A percentile compares a stretch with the other conserved stretches of the same genome.
These are phyloP conservation scores for Gossypium schwendimanii DNA, from an alignment of 441 rosid genomes.

Conservation along the genomic window DNA sequence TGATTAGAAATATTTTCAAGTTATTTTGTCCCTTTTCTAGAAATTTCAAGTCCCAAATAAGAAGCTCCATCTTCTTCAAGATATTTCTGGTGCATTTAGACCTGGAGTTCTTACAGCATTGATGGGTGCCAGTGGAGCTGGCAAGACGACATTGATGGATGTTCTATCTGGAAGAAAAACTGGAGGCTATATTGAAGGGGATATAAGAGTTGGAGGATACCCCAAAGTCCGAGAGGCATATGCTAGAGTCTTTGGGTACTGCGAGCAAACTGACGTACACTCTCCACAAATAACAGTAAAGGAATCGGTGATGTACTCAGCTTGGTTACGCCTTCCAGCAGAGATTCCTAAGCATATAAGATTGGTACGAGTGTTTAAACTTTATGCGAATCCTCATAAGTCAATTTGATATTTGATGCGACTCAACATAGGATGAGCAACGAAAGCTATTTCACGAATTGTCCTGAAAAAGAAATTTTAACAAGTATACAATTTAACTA, in stretches of 20 bases:
- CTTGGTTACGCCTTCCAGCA: constrained; percentile 28
- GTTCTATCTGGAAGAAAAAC: constrained; percentile 36
- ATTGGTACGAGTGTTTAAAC: constrained; percentile 15
- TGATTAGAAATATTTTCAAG: background rate
- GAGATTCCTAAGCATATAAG: constrained; percentile 19
- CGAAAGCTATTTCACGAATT: no score
- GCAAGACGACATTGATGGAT: constrained; percentile 33
- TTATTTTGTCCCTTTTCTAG: constrained; percentile 6
- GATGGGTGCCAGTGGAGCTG: constrained; percentile 37
- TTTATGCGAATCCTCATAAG: background rate
- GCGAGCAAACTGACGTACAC: constrained; percentile 33
- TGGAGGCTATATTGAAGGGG: constrained; percentile 28
- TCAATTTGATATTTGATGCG: background rate
- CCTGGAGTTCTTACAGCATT: constrained; percentile 33
- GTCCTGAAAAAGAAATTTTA: no score
- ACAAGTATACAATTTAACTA: no score
- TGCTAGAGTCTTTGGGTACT: constrained; percentile 30
- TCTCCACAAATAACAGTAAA: constrained; percentile 27
- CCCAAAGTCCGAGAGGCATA: constrained; percentile 30
- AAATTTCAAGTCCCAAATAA: constrained; percentile 19
- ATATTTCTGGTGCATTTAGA: constrained; percentile 26
- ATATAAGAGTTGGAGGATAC: constrained; percentile 30
- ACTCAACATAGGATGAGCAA: no score
- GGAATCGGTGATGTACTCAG: constrained; percentile 31
- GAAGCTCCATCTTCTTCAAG: constrained; percentile 24